These are phyloP conservation scores for Desmodesmus armatus DNA, from an alignment of 139 green algal species.

Conservation along the genomic window DNA sequence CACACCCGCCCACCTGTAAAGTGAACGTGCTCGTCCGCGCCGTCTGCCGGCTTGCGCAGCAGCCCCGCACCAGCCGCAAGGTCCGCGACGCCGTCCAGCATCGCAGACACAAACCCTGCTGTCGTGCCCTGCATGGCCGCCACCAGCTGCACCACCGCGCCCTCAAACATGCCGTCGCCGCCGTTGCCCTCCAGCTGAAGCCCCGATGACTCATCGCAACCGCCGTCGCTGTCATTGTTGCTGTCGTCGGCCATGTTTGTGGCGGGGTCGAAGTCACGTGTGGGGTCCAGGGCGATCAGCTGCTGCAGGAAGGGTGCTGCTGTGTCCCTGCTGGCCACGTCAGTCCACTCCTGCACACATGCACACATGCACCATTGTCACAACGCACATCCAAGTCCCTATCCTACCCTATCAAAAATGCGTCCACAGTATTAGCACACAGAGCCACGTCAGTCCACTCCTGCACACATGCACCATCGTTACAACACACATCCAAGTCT, in stretches of 20 bases:
- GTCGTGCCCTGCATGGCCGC: constrained; percentile 1
- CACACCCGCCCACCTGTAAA: no score
- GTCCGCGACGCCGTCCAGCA: constrained; percentile 13
- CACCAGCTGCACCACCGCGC: constrained; percentile 24
- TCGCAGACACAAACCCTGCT: not conserved
- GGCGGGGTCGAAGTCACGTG: not conserved
- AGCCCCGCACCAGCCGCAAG: not conserved
- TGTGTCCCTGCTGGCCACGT: constrained; percentile 27
- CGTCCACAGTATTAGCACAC: no score
- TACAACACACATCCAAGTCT: no score
- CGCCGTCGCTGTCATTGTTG: not conserved
- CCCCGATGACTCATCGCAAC: not conserved
- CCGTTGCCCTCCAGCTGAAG: constrained; percentile 38
- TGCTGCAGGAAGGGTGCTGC: not conserved
- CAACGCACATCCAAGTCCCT: no score
- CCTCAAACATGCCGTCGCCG: constrained; percentile 31
- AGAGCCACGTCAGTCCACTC: constrained; percentile 42
- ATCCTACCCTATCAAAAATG: no score
- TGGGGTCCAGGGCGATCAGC: not conserved
- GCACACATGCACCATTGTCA: not conserved
- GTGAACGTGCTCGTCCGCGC: no score
- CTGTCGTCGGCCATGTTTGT: not conserved
- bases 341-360: constrained; percentile 34
- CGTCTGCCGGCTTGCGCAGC: not conserved
- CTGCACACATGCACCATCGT: not conserved